phyloP scores from a whole-genome alignment of 2,329 filamentous ascomycete genomes.

The Mycocentrospora acerina region DNA sequence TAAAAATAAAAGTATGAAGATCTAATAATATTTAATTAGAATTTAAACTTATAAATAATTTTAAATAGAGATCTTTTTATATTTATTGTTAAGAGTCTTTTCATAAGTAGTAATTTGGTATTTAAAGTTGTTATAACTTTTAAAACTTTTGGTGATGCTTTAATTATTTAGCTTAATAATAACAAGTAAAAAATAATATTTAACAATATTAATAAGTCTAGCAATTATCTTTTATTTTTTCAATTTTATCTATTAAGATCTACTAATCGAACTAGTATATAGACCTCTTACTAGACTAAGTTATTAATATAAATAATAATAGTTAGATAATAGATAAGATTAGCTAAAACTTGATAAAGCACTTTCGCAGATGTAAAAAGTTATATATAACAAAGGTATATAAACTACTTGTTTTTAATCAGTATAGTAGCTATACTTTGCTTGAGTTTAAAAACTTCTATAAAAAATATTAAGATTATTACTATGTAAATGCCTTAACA shows the following conservation, averaged over 20 bases:
- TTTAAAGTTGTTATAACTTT: constrained; percentile 37
- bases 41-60: too few species aligned
- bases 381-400: too few species aligned
- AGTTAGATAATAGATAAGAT: constrained; percentile 37
- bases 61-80: constrained; percentile 3
- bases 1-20: constrained; percentile 8
- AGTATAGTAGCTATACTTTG: too few species aligned
- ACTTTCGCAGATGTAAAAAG: too few species aligned
- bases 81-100: constrained; percentile 9
- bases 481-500: too few species aligned
- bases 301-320: constrained; percentile 31
- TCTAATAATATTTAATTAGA: too few species aligned
- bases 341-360: too few species aligned
- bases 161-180: constrained; percentile 6
- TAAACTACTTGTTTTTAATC: too few species aligned
- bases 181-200: constrained; percentile 7
- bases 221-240: too few species aligned
- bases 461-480: too few species aligned
- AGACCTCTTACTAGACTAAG: constrained; percentile 24
- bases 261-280: constrained; percentile 1
- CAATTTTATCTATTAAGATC: constrained; percentile 4
- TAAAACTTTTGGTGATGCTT: too few species aligned
- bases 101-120: constrained; percentile 11
- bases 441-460: too few species aligned
- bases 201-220: constrained; percentile 6